phyloP scores from a whole-genome alignment of 306 rosid genomes.

The Vachellia pachyceras region DNA sequence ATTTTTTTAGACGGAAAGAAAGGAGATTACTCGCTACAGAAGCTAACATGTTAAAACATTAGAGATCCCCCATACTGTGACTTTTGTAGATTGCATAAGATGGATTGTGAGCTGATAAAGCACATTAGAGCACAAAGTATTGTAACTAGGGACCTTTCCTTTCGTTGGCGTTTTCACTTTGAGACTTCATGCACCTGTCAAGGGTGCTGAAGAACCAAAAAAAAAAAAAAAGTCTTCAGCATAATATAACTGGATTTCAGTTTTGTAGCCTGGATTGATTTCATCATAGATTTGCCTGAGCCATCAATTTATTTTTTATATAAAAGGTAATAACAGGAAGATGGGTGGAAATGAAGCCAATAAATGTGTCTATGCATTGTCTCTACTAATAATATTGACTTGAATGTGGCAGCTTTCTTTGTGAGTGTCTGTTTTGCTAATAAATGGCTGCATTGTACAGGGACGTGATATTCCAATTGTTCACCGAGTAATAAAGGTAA shows the following conservation, averaged over 20 bases:
- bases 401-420: not conserved
- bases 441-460: slow-evolving; percentile 45
- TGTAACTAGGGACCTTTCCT: not conserved
- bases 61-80: too few relatives aligned
- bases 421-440: slow-evolving; percentile 28
- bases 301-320: not conserved
- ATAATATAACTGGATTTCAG: not conserved
- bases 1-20: too few relatives aligned
- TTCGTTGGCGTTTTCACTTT: not conserved
- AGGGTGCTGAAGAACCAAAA: not conserved
- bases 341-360: not conserved
- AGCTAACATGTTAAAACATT: too few relatives aligned
- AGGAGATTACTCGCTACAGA: too few relatives aligned
- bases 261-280: not conserved
- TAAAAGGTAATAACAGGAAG: not conserved
- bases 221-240: not conserved
- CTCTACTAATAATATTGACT: not conserved
- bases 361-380: not conserved
- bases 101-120: not conserved
- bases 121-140: not conserved
- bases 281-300: not conserved
- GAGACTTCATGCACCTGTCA: not conserved
- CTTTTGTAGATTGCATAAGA: too few relatives aligned
- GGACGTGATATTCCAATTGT: slow-evolving; percentile 80
- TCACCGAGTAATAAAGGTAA: slow-evolving; percentile 80